Percentiles rank a stretch among this genome's conserved stretches.
phyloP scores from a whole-genome alignment of 2,329 filamentous ascomycete species.

The Fusarium anthophilum region DNA sequence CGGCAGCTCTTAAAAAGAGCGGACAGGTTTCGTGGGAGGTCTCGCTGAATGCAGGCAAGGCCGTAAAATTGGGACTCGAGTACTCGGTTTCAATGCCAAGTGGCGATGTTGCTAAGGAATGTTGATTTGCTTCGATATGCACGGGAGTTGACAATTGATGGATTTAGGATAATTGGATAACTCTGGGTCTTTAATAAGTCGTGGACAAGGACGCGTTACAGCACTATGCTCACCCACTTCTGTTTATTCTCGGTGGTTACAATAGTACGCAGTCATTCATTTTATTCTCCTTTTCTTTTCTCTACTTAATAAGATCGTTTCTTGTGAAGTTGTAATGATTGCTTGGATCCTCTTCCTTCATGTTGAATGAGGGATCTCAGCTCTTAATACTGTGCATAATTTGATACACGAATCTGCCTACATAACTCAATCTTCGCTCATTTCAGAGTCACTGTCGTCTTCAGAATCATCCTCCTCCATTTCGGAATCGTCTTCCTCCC shows the following conservation, averaged over 20 bases:
- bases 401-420: background rate
- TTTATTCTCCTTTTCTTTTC: background rate
- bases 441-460: background rate
- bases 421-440: background rate
- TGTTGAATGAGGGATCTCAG: background rate
- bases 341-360: background rate
- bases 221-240: background rate
- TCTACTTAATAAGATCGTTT: background rate
- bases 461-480: background rate
- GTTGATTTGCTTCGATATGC: conserved; percentile 10
- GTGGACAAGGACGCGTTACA: background rate
- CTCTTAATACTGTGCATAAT: background rate
- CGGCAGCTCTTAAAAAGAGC: conserved; percentile 62
- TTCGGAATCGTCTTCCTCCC: background rate
- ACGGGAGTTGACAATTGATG: too few species aligned
- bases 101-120: conserved; percentile 51
- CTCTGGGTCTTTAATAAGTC: background rate
- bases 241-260: background rate
- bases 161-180: background rate
- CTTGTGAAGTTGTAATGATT: background rate
- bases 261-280: background rate
- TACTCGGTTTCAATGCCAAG: conserved; percentile 68
- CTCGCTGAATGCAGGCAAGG: conserved; percentile 64
- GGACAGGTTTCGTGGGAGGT: conserved; percentile 70
- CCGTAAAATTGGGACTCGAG: conserved; percentile 66